These are phyloP conservation scores for Rachicladosporium sp. DNA, from an alignment of 2,329 filamentous ascomycete genomes.

Conservation along the genomic window DNA sequence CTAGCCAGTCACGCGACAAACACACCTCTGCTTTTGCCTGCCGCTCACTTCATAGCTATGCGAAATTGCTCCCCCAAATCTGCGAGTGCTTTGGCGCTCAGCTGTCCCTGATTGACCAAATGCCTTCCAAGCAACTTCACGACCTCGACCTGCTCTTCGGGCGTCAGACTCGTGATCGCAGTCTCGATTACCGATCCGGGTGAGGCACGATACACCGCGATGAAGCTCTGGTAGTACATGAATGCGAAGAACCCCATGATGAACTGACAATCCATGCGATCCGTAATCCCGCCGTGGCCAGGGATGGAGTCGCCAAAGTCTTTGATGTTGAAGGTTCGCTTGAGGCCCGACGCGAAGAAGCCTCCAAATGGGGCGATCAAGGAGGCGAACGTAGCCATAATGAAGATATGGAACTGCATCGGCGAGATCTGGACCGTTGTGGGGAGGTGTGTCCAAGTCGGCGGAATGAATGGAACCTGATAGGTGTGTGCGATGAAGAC, in stretches of 20 bases:
- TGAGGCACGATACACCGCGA: constrained; percentile 73
- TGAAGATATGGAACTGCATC: constrained; percentile 85
- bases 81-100: constrained; percentile 39
- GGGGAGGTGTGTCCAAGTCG: constrained; percentile 58
- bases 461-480: constrained; percentile 43
- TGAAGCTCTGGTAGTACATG: constrained; percentile 95
- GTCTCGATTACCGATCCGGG: constrained; percentile 82
- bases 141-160: constrained; percentile 80
- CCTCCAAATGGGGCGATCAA: constrained; percentile 94
- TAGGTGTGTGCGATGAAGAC: constrained; percentile 75
- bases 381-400: constrained; percentile 86
- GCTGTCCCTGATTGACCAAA: constrained; percentile 49
- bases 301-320: constrained; percentile 98
- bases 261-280: constrained; percentile 99
- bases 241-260: constrained; percentile 99
- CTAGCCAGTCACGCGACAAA: no score
- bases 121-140: constrained; percentile 51
- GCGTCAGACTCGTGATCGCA: constrained; percentile 75
- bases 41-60: constrained; percentile 2
- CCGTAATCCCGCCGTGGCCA: constrained; percentile 93
- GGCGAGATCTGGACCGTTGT: constrained; percentile 66
- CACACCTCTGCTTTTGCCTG: no score
- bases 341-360: constrained; percentile 94
- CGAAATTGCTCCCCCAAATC: constrained; percentile 21
- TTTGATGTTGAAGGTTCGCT: constrained; percentile 99